Base-by-base conservation (phyloP, 768 basidiomycete species). In the Dacryopinax primogenitus region DNA sequence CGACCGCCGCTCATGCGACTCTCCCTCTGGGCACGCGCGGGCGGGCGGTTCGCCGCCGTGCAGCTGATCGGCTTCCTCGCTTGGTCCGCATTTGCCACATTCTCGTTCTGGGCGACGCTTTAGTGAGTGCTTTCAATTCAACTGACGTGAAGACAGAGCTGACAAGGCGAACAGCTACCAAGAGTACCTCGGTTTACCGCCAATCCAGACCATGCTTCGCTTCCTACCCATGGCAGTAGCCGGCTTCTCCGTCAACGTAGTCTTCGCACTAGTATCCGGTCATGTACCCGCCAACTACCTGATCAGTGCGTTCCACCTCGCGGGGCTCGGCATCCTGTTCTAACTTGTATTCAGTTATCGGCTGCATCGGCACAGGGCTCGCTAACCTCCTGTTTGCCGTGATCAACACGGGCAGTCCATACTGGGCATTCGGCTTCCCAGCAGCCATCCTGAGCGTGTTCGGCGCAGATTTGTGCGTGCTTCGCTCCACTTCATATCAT, bases 401-500 rank as follows among this genome's bases (percentile, higher is more conserved):
- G 1, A 86, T 90, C 67, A 68, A 81, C 28, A 81, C 86, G 0
- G 67, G 73, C 0, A 76, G 76, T 6, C 74, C 83, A 1, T 91
- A 85, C 69, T 91, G 89, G 90, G 86, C 85, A 1, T 86, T 79
- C 66, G 84, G 83, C 3, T 91, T 91, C 73, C 86, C 88, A 0
- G 81, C 85, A 0, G 80, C 86, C 0, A 74, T 83, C 39, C 65
- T 86, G 47, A 75, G 81, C 23, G 88, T 90, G 15, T 79, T 88
- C 58, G 90, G 90, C 21, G 87, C 84, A 0, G 90, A 91, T 70
- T 88, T 91, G 68, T 68, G 61, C 36, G 68, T 64, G 26, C 51
- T 18, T 36, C 32, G 30, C 21, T 6, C 26, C 13, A 30, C 23
- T 58, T 11, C 13, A 58, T 15, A 3, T 58, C 51, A 39, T 11